Percentiles rank a stretch among this genome's conserved stretches.
Conservation (phyloP, 2,329 filamentous ascomycete genomes). For the Monilinia laxa region DNA sequence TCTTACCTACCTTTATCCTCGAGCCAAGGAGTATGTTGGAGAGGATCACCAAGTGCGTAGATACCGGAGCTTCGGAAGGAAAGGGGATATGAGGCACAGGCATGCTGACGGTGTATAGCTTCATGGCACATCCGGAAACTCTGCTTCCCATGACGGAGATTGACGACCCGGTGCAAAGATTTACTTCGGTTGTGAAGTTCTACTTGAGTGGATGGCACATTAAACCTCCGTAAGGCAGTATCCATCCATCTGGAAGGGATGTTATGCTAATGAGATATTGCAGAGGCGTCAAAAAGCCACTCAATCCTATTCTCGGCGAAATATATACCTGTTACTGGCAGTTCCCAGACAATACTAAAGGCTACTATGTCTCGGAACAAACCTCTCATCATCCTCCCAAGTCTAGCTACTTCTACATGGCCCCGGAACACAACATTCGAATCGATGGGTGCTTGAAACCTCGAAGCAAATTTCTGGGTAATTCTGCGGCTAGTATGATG, state of each 20-base stretch:
- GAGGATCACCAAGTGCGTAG: conserved; percentile 88
- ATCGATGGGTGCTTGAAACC: conserved; percentile 96
- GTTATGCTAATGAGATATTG: conserved; percentile 10
- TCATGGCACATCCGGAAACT: conserved; percentile 98
- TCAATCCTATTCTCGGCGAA: conserved; percentile 95
- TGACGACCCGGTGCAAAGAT: conserved; percentile 85
- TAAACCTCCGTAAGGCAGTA: conserved; percentile 74
- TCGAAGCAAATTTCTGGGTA: conserved; percentile 90
- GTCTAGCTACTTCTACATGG: conserved; percentile 99
- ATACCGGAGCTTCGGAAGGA: background rate
- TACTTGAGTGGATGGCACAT: conserved; percentile 99
- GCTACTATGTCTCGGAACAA: conserved; percentile 96
- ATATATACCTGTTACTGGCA: conserved; percentile 96
- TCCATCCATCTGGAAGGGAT: background rate
- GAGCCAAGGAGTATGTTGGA: conserved; percentile 98
- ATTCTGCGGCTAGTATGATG: conserved; percentile 97
- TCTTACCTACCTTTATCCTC: conserved; percentile 94
- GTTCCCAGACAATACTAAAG: conserved; percentile 76
- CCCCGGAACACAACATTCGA: conserved; percentile 86
- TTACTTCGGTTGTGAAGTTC: conserved; percentile 95
- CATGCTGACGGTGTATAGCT: conserved; percentile 55
- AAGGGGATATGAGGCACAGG: background rate
- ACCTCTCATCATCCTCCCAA: conserved; percentile 98
- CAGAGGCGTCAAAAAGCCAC: conserved; percentile 94
- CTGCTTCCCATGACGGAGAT: conserved; percentile 83